Evolutionary conservation across 2,329 filamentous ascomycete species (phyloP), one percentile per base, ranked within the genome.

Genomic region (Colletotrichum musae): DNA sequence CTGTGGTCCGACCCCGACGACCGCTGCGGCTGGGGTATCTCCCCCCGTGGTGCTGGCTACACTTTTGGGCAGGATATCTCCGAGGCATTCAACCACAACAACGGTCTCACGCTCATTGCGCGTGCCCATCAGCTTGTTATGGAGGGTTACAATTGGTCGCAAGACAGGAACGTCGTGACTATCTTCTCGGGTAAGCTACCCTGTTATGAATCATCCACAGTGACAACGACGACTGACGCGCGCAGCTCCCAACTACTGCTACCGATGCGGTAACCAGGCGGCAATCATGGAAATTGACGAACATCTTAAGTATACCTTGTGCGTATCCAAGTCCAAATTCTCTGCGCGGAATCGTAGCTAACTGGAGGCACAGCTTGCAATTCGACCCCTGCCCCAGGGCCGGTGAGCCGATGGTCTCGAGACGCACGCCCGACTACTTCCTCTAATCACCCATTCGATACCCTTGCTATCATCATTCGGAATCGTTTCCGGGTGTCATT

Each of bases 251-350:
- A 95, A 95, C 82, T 99, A 99, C 87, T 99, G 95, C 86, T 98
- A 99, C 88, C 91, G 96, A 81, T 99, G 96, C 80, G 96, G 96
- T 79, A 99, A 99, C 84, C 96, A 98, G 84, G 96, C 96, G 66
- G 96, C 96, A n/a, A 98, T 99, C 81, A 99, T 99, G 96, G 96
- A 98, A 84, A 99, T 99, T 82, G 96, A 98, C 74, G 96, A 99
- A 85, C 95, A 98, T 82, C 86, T 99, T 80, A 98, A 99, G 87
- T 99, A 98, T 84, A 98, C 96, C 78, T 98, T 99, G 95, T 98
- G 89, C 83, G 94, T 36, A 15, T 47, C 45, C 39, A 32, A 21
- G 39, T 13, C 15, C 50, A 9, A 36, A 54, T 41, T 32, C 71
- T 43, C 21, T 39, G 10, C 26, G 18, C 15, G 21, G 18, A 5